A percentile compares a stretch with the other conserved stretches of the same genome.
These are phyloP conservation scores for Neopestalotiopsis rosae DNA, from an alignment of 2,329 filamentous ascomycete species.

Conservation along the genomic window DNA sequence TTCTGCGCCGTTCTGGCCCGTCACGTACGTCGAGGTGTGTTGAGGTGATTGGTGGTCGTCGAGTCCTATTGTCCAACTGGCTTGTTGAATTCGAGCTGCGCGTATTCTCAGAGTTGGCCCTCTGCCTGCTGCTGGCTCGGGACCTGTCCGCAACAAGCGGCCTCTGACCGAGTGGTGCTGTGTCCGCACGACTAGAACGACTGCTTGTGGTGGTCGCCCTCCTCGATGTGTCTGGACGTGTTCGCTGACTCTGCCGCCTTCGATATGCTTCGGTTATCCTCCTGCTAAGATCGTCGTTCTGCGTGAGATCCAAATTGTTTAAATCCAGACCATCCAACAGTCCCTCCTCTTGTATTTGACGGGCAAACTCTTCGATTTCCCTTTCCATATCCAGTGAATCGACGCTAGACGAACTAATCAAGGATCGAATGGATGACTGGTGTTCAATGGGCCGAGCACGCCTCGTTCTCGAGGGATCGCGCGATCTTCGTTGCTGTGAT, in stretches of 20 bases:
- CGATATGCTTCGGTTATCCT: constrained; percentile 89
- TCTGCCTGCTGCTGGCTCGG: constrained; percentile 33
- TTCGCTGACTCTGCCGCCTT: constrained; percentile 70
- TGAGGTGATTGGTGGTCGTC: constrained; percentile 57
- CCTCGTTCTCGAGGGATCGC: constrained; percentile 43
- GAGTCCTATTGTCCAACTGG: constrained; percentile 53
- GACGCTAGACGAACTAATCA: constrained; percentile 81
- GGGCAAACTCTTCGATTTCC: constrained; percentile 88
- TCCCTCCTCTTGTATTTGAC: constrained; percentile 88
- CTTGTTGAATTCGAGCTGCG: constrained; percentile 45
- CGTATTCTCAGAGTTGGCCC: constrained; percentile 36
- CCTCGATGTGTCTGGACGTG: constrained; percentile 53
- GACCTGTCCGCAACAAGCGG: constrained; percentile 29
- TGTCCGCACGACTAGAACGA: constrained; percentile 42
- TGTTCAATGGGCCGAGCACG: constrained; percentile 74
- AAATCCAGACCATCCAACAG: constrained; percentile 87
- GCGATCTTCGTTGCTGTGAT: constrained; percentile 44
- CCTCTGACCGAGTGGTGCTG: constrained; percentile 30
- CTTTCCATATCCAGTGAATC: constrained; percentile 81
- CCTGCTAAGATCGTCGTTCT: constrained; percentile 89
- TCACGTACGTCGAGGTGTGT: constrained; percentile 54
- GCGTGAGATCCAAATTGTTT: constrained; percentile 81
- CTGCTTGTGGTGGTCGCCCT: constrained; percentile 49
- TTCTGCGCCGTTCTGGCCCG: constrained; percentile 50
- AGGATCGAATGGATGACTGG: constrained; percentile 83